These are phyloP conservation scores for Escallonia rubra DNA, from an alignment of 129 eudicot species.

Conservation along the genomic window DNA sequence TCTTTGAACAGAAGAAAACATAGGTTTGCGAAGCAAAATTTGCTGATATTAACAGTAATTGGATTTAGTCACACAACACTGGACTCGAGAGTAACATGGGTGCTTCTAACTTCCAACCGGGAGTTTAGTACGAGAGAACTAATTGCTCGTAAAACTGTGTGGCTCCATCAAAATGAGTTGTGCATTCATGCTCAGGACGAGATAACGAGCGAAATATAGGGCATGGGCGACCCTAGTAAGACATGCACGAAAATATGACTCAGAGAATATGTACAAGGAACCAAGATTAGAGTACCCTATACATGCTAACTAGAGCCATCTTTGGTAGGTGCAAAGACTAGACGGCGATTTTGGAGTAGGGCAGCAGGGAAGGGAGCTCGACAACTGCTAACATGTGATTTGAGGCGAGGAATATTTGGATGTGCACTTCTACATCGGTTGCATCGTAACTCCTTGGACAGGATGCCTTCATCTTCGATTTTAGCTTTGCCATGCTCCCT, in stretches of 20 bases:
- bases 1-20: no score
- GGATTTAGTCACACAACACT: no score
- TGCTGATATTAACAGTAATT: no score
- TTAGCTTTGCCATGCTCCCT: slow-evolving; percentile 46
- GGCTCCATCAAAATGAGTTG: no score
- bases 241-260: not conserved
- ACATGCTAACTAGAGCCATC: slow-evolving; percentile 8
- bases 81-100: no score
- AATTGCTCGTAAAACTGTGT: no score
- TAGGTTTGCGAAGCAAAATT: no score
- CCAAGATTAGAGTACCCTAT: not conserved
- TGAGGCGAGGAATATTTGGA: slow-evolving; percentile 86
- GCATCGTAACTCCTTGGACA: slow-evolving; percentile 84
- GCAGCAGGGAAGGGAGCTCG: slow-evolving; percentile 55
- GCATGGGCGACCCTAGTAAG: not conserved
- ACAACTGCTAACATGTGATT: slow-evolving; percentile 69
- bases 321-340: slow-evolving; percentile 27
- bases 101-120: no score
- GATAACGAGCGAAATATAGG: not conserved
- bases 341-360: slow-evolving; percentile 54
- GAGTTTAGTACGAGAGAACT: no score
- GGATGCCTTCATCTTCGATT: slow-evolving; percentile 41
- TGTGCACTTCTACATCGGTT: slow-evolving; percentile 88
- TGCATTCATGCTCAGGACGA: no score
- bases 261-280: not conserved